Base-by-base conservation (phyloP, 495 filamentous ascomycete genomes). In the Chaetomidium leptoderma region DNA sequence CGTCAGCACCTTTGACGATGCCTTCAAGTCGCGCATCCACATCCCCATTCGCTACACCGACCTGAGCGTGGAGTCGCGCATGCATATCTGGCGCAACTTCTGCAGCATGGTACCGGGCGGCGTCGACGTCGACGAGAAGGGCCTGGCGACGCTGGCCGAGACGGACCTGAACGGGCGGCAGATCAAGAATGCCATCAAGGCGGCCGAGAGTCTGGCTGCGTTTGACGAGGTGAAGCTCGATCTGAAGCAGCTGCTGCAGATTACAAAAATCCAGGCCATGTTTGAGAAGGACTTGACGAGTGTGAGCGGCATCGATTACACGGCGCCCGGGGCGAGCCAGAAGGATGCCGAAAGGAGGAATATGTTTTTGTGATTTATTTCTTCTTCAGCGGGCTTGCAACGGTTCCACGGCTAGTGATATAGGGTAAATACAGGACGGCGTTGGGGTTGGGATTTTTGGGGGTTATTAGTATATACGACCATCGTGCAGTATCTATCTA, bases 141-240 rank as follows among this genome's bases (percentile, higher is more conserved):
- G 79, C 6, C 58, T 83, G 2, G 55, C 70, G 8, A 52, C 53
- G 6, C 70, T 86, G 29, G 74, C 76, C 2, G 59, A 62, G n/a
- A 63, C 74, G 54, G 68, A 76, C 13, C 60, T 86, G 66, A 85
- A 86, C 64, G 82, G 84, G 0, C 66, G 82, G 19, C 78, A 86
- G 69, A 86, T 87, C 63, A 83, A 83, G 73, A 87, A 86, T 63
- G 70, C 80, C 14, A 64, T 87, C 53, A 83, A 83, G 71, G 80
- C 76, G 4, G 81, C 80, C 4, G 65, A 71, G 55, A 66, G 64
- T 35, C 59, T 74, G 45, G 71, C 72, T 6, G 62, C 63, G 6
- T 73, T 67, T 55, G 65, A 72, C 23, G 50, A 56, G 6, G 62
- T 58, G 5, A 59, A 62, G 46, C 45, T 74, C 0, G 66, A 69